Evolutionary conservation across 306 rosid genomes (phyloP).

Genomic region (Inga leiocalycina): DNA sequence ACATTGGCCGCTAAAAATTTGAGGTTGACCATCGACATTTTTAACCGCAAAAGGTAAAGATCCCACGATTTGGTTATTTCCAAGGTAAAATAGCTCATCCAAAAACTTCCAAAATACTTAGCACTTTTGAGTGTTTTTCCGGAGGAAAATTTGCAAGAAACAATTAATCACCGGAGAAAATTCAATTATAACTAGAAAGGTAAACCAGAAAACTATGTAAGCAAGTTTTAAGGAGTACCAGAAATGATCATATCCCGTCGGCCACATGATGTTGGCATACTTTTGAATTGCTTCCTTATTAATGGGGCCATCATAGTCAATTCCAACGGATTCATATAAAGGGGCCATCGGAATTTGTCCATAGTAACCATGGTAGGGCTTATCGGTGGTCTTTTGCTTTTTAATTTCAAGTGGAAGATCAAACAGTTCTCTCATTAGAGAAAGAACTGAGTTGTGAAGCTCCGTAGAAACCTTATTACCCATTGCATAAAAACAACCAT

Average conservation of each 20-base stretch:
- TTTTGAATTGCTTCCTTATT: slow-evolving; percentile 29
- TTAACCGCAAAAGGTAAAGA: no score
- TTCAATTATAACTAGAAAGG: not conserved
- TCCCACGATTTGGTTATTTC: no score
- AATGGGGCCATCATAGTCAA: slow-evolving; percentile 31
- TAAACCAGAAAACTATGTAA: not conserved
- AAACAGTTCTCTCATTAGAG: slow-evolving; percentile 38
- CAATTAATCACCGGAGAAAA: no score
- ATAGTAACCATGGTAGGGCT: slow-evolving; percentile 41
- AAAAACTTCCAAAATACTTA: no score
- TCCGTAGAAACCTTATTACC: slow-evolving; percentile 31
- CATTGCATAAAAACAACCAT: slow-evolving; percentile 34
- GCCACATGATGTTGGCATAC: slow-evolving; percentile 41
- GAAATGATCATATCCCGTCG: slow-evolving; percentile 39
- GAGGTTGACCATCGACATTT: no score
- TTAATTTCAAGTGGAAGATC: slow-evolving; percentile 48
- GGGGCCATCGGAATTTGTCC: not conserved
- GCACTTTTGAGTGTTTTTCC: no score
- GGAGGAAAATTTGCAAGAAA: no score
- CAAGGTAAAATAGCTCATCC: no score
- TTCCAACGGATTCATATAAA: slow-evolving; percentile 43
- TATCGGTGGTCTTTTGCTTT: slow-evolving; percentile 28
- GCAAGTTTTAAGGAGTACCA: slow-evolving; percentile 20
- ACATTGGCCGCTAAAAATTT: no score
- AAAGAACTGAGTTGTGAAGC: slow-evolving; percentile 38